Conservation (phyloP, 352 stramenopile species). For the Pythium utonaiense region DNA sequence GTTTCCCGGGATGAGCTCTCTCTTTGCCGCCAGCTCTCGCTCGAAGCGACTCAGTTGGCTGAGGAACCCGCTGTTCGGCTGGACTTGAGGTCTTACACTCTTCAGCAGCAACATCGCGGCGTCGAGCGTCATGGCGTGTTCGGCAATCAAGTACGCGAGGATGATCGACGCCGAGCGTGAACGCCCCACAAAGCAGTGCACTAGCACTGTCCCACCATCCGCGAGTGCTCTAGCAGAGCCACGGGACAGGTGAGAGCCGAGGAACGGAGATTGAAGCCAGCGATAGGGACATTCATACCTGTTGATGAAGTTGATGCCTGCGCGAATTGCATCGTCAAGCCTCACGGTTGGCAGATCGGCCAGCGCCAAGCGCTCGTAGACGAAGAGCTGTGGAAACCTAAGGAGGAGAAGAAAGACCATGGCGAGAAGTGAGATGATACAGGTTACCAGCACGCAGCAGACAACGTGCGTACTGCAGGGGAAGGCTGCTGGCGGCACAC, state of each 20-base stretch:
- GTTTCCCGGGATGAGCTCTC: background rate
- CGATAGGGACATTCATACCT: no score
- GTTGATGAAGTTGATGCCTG: slow-evolving; percentile 58
- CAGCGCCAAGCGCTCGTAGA: slow-evolving; percentile 51
- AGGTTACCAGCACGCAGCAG: no score
- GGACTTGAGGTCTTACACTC: slow-evolving; percentile 44
- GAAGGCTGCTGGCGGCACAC: slow-evolving; percentile 41
- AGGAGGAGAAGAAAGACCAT: background rate
- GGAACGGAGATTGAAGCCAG: no score
- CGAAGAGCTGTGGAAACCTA: slow-evolving; percentile 48
- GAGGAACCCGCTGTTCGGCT: slow-evolving; percentile 70
- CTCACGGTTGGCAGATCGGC: slow-evolving; percentile 35
- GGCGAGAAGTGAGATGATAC: no score
- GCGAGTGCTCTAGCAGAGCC: slow-evolving; percentile 30
- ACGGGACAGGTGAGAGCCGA: background rate
- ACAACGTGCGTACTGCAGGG: slow-evolving; percentile 32
- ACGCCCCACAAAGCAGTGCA: slow-evolving; percentile 72
- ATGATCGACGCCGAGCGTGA: slow-evolving; percentile 70
- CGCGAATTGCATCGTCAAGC: slow-evolving; percentile 46
- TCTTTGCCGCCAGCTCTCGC: background rate
- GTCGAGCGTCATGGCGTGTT: slow-evolving; percentile 30
- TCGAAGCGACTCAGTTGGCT: slow-evolving; percentile 44
- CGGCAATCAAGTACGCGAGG: slow-evolving; percentile 57
- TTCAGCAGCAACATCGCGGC: slow-evolving; percentile 43
- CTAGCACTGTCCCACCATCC: slow-evolving; percentile 48